Base-by-base conservation (phyloP, 2,329 filamentous ascomycete species). In the Cadophora sp. region DNA sequence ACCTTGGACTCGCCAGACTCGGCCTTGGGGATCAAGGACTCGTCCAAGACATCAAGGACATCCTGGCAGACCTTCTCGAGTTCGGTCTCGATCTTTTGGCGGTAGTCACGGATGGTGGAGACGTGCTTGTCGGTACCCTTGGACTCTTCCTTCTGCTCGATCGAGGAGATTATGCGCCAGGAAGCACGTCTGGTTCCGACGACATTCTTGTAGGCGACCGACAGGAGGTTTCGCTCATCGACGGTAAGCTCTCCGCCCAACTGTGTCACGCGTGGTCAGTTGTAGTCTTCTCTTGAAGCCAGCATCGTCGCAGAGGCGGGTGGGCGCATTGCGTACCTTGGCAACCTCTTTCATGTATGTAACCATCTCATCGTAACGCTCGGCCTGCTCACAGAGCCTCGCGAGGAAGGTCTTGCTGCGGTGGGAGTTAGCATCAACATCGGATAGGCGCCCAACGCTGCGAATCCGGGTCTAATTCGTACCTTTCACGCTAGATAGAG, bases 331-430 rank as follows among this genome's bases (percentile, higher is more conserved):
- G 69, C 74, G 64, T 89, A 91, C 90, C 86, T 97, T 96, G 83
- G 95, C 95, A 79, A 98, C 95, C 91, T 97, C 94, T 93, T 98
- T 98, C 96, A 98, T 98, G 87, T 95, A 97, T 80, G 90, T 94
- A 78, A 98, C 95, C 95, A 98, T 98, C 86, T 98, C 96, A 95
- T 99, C 95, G 85, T 99, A 99, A 81, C 95, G 95, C 89, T 98
- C 96, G 81, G 96, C 96, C 90, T 99, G 96, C 92, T 98, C 96
- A 88, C 96, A 98, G 81, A 99, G 94, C 86, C 96, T 91, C 83
- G 96, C 96, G 83, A 98, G 93, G 89, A 98, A 98, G 81, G 96
- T 98, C 91, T 98, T 98, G 91, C 94, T 97, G 82, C 80, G 16
- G 59, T 47, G 62, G 64, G 45, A 45, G 68, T 76, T 69, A 76